These are phyloP conservation scores for Neckera pumila DNA, from an alignment of 225 moss, liverwort and hornwort species.

Conservation along the genomic window DNA sequence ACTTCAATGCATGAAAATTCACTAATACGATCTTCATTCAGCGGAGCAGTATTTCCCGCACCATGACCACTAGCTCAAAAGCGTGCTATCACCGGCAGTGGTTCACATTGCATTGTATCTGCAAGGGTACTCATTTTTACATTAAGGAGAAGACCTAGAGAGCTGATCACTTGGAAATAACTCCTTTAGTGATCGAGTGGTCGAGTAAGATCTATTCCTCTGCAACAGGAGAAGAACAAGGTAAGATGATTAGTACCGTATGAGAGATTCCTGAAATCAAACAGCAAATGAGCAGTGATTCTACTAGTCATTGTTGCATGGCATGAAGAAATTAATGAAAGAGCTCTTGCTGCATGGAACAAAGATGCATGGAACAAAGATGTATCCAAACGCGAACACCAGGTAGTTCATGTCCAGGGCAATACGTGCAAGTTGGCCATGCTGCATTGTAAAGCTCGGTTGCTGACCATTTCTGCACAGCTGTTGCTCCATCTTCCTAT, in stretches of 20 bases:
- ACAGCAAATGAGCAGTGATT: neutral
- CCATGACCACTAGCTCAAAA: neutral
- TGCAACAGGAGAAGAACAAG: slow-evolving; percentile 7
- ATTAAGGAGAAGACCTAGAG: neutral
- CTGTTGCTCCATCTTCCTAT: too few species aligned
- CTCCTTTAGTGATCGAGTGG: neutral
- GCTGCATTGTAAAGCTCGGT: too few species aligned
- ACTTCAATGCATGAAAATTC: neutral
- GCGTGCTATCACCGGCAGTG: neutral
- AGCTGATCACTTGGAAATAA: neutral
- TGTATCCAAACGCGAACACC: too few species aligned
- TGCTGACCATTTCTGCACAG: too few species aligned
- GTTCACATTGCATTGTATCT: neutral
- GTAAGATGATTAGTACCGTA: neutral
- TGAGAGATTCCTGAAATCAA: neutral
- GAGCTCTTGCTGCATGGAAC: neutral
- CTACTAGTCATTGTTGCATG: neutral
- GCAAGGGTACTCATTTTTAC: slow-evolving; percentile 3
- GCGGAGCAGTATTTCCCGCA: neutral
- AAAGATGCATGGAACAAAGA: neutral
- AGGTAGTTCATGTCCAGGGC: too few species aligned
- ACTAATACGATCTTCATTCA: neutral
- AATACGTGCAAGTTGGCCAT: too few species aligned
- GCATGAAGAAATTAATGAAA: neutral
- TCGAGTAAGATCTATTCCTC: slow-evolving; percentile 32